These are phyloP conservation scores for Ophiocordyceps camponoti-saundersi DNA, from an alignment of 2,329 filamentous ascomycete genomes.

Conservation along the genomic window DNA sequence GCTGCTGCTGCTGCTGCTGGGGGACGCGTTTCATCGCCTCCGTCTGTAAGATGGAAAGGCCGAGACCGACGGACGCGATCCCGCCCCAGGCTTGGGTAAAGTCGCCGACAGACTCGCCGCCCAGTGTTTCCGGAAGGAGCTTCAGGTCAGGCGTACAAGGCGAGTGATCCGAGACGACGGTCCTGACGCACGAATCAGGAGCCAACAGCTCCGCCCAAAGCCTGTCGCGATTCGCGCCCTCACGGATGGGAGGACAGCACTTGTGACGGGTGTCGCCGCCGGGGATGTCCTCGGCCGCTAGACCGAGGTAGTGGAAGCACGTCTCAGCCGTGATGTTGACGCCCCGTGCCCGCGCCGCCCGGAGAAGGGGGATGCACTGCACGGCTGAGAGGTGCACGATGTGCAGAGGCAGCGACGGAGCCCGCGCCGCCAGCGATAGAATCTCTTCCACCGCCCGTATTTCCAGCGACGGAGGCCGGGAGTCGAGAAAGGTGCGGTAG, in stretches of 20 bases:
- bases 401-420: slow-evolving; percentile 71
- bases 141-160: slow-evolving; percentile 94
- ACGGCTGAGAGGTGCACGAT: slow-evolving; percentile 89
- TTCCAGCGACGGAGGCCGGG: slow-evolving; percentile 77
- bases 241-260: slow-evolving; percentile 84
- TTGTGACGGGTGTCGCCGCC: slow-evolving; percentile 86
- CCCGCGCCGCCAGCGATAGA: slow-evolving; percentile 60
- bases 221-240: slow-evolving; percentile 62
- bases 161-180: slow-evolving; percentile 88
- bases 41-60: slow-evolving; percentile 79
- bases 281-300: slow-evolving; percentile 66
- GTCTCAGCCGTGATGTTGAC: slow-evolving; percentile 86
- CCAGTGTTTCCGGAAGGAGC: slow-evolving; percentile 55
- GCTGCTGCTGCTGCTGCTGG: slow-evolving; percentile 13
- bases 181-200: slow-evolving; percentile 65
- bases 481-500: slow-evolving; percentile 84
- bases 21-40: slow-evolving; percentile 49
- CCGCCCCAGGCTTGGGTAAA: slow-evolving; percentile 97
- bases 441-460: slow-evolving; percentile 83
- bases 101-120: slow-evolving; percentile 26
- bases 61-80: slow-evolving; percentile 84
- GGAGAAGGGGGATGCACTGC: slow-evolving; percentile 68
- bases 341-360: slow-evolving; percentile 52
- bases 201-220: slow-evolving; percentile 70
- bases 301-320: slow-evolving; percentile 84